Evolutionary conservation across 306 rosid species (phyloP).

Genomic region (Prinsepia uniflora): DNA sequence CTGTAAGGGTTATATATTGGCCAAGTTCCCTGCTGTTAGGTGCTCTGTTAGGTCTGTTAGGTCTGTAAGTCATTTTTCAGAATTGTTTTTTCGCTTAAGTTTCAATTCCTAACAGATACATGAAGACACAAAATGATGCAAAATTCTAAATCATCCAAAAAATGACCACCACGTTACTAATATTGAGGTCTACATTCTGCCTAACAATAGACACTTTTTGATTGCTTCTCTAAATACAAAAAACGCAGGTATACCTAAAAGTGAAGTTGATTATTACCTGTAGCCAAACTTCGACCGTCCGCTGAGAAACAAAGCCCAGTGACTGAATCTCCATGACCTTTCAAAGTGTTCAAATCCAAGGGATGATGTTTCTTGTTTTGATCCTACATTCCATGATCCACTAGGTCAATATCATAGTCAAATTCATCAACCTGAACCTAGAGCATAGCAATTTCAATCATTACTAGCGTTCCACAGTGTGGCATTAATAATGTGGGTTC

Average conservation of each 20-base stretch:
- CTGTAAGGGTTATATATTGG: too few relatives aligned
- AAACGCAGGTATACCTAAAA: neutral
- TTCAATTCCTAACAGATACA: too few relatives aligned
- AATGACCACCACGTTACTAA: neutral
- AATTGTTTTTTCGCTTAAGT: too few relatives aligned
- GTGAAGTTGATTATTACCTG: constrained; percentile 45
- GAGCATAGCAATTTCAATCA: neutral
- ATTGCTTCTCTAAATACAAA: neutral
- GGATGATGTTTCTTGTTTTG: constrained; percentile 91
- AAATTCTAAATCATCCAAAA: neutral
- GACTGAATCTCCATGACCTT: constrained; percentile 92
- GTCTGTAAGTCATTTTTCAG: too few relatives aligned
- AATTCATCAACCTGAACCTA: neutral
- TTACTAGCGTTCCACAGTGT: neutral
- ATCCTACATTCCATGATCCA: constrained; percentile 49
- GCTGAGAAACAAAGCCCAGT: constrained; percentile 77
- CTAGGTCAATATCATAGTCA: constrained; percentile 11
- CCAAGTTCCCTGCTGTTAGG: too few relatives aligned
- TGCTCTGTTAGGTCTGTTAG: too few relatives aligned
- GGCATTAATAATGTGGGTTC: neutral
- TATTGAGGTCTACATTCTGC: neutral
- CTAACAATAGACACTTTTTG: neutral
- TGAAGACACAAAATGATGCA: neutral
- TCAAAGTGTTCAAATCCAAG: constrained; percentile 91
- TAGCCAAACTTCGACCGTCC: constrained; percentile 69